Evolutionary conservation across 164 flowering plant genomes (phyloP).

Genomic region (Magnolia sinica): DNA sequence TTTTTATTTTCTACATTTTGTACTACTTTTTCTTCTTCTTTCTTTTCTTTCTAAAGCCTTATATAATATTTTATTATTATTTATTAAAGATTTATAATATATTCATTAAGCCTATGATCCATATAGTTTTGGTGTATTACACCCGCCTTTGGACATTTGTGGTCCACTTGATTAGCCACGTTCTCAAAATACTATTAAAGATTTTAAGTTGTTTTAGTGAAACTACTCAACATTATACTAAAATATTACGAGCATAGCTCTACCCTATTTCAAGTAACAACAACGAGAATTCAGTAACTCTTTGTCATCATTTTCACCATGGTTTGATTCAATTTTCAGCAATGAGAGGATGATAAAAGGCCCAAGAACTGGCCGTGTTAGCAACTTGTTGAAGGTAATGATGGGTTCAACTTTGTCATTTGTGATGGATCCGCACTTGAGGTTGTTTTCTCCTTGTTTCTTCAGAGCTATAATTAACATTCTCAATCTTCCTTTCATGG

Average conservation of each 20-base stretch:
- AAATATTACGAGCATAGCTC: background rate
- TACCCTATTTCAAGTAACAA: too few species aligned
- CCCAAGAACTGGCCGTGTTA: slow-evolving; percentile 57
- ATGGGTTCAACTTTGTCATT: slow-evolving; percentile 46
- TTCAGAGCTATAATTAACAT: slow-evolving; percentile 27
- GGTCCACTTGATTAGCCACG: slow-evolving; percentile 17
- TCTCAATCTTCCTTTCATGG: slow-evolving; percentile 28
- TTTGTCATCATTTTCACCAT: slow-evolving; percentile 44
- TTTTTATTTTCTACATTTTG: too few species aligned
- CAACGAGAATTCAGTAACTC: slow-evolving; percentile 11
- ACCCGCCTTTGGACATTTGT: slow-evolving; percentile 35
- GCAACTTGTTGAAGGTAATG: slow-evolving; percentile 63
- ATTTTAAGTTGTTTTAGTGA: slow-evolving; percentile 6
- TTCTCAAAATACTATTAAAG: slow-evolving; percentile 22
- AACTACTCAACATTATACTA: background rate
- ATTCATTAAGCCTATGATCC: slow-evolving; percentile 32
- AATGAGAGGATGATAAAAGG: slow-evolving; percentile 52
- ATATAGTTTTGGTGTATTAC: slow-evolving; percentile 37
- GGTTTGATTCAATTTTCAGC: slow-evolving; percentile 41
- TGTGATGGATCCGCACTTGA: slow-evolving; percentile 6
- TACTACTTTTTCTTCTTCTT: too few species aligned
- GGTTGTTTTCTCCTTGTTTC: slow-evolving; percentile 28
- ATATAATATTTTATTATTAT: slow-evolving; percentile 18
- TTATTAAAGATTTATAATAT: slow-evolving; percentile 27
- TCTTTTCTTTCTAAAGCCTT: slow-evolving; percentile 35